phyloP scores from a whole-genome alignment of 192 early-diverging fungal genomes.

The Backusella circina region DNA sequence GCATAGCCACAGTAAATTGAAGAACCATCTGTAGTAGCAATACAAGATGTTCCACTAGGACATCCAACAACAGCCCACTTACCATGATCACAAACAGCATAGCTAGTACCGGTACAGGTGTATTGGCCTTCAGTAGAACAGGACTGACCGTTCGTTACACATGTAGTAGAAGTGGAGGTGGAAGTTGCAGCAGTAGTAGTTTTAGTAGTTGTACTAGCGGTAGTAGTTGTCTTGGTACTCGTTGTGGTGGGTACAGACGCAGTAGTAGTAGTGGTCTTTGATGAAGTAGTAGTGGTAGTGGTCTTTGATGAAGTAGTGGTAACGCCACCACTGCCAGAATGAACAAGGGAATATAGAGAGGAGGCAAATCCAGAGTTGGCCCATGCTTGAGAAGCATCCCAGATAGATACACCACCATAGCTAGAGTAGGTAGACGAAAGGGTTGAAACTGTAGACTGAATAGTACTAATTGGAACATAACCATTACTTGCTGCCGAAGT shows the following conservation, averaged over 20 bases:
- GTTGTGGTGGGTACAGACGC: background rate
- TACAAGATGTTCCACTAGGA: constrained; percentile 41
- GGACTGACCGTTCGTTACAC: constrained; percentile 32
- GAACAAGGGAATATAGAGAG: constrained; percentile 16
- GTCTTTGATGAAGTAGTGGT: too few species aligned
- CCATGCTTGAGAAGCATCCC: constrained; percentile 70
- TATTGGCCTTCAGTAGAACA: constrained; percentile 37
- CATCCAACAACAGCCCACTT: constrained; percentile 41
- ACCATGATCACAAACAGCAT: constrained; percentile 45
- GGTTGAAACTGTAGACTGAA: constrained; percentile 38
- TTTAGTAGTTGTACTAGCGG: background rate
- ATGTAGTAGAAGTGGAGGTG: background rate
- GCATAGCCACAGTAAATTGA: constrained; percentile 35
- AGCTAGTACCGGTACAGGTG: constrained; percentile 38
- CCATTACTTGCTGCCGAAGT: constrained; percentile 55
- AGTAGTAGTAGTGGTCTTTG: background rate
- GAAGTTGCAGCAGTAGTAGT: background rate
- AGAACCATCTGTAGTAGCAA: constrained; percentile 36
- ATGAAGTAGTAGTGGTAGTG: background rate
- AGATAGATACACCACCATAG: constrained; percentile 75
- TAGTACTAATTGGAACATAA: constrained; percentile 50
- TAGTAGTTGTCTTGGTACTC: background rate
- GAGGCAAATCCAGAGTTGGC: constrained; percentile 36
- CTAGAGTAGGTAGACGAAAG: constrained; percentile 44
- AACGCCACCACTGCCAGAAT: background rate